These are phyloP conservation scores for Cutaneotrichosporon cutaneum DNA, from an alignment of 1,284 basidiomycete species.

Conservation along the genomic window DNA sequence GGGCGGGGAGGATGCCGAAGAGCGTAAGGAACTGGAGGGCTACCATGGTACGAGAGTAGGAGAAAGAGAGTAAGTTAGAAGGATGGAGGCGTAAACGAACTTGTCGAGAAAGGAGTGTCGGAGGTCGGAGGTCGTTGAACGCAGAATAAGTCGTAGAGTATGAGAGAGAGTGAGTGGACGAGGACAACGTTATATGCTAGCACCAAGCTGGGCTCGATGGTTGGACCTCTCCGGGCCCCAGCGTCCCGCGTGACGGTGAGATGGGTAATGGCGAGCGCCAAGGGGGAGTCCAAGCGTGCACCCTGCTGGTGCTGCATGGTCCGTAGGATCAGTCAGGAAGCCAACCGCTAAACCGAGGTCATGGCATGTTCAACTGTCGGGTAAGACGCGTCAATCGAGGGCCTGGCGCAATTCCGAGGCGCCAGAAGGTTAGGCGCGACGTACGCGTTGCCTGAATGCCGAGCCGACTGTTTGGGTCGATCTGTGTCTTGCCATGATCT, in stretches of 20 bases:
- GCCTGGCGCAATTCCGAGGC: too few species aligned
- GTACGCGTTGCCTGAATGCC: too few species aligned
- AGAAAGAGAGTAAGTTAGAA: background rate
- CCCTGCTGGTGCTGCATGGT: background rate
- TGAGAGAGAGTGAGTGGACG: too few species aligned
- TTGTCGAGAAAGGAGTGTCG: background rate
- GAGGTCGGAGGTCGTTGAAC: background rate
- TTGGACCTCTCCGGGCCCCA: background rate
- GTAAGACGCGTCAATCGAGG: too few species aligned
- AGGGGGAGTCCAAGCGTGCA: background rate
- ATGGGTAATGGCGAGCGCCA: background rate
- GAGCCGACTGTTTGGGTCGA: too few species aligned
- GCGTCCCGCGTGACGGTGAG: background rate
- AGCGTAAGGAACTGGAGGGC: slow-evolving; percentile 33
- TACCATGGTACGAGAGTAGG: slow-evolving; percentile 28
- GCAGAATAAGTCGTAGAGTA: background rate
- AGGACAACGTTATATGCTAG: too few species aligned
- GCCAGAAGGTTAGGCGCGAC: too few species aligned
- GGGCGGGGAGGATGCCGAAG: slow-evolving; percentile 35
- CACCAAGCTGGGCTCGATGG: background rate
- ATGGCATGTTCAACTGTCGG: too few species aligned
- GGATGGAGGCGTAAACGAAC: background rate
- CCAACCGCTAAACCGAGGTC: too few species aligned
- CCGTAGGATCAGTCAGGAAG: too few species aligned
- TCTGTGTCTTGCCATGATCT: too few species aligned